phyloP scores from a whole-genome alignment of 1,139 yeast genomes.

The Geotrichum carabidarum region DNA sequence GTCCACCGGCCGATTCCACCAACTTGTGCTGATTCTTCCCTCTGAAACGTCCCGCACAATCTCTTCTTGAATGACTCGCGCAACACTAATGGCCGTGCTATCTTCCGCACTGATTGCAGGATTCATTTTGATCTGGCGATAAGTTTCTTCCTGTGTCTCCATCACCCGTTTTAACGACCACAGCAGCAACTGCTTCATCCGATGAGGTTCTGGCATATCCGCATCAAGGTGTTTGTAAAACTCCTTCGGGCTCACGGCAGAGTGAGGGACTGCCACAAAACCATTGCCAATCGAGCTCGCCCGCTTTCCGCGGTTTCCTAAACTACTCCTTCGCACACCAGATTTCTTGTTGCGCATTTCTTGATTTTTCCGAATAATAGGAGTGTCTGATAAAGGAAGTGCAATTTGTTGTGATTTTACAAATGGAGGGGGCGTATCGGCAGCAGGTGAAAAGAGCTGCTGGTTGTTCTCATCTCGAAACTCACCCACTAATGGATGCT shows the following conservation, averaged over 20 bases:
- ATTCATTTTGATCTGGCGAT: conserved; percentile 31
- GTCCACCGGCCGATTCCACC: conserved; percentile 50
- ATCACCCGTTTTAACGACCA: conserved; percentile 61
- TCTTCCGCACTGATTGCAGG: conserved; percentile 26
- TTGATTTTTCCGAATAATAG: conserved; percentile 41
- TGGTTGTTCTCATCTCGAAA: conserved; percentile 15
- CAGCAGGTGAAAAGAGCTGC: conserved; percentile 1
- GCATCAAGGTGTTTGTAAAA: conserved; percentile 60
- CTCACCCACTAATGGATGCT: conserved; percentile 3
- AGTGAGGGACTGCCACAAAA: conserved; percentile 61
- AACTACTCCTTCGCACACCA: conserved; percentile 28
- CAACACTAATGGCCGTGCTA: conserved; percentile 35
- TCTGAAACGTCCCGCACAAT: conserved; percentile 53
- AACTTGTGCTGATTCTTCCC: conserved; percentile 58
- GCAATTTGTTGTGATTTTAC: conserved; percentile 28
- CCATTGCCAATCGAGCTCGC: conserved; percentile 75
- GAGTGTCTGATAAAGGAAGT: conserved; percentile 42
- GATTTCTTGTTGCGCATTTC: conserved; percentile 31
- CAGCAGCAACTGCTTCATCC: conserved; percentile 61
- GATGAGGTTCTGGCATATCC: conserved; percentile 64
- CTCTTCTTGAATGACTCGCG: conserved; percentile 64
- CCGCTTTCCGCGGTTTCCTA: conserved; percentile 56
- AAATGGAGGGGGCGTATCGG: conserved; percentile 17
- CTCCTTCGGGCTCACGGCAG: conserved; percentile 52
- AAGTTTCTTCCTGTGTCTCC: conserved; percentile 37